Conservation (phyloP, 345 rosid species). For the Syzygium grande region DNA sequence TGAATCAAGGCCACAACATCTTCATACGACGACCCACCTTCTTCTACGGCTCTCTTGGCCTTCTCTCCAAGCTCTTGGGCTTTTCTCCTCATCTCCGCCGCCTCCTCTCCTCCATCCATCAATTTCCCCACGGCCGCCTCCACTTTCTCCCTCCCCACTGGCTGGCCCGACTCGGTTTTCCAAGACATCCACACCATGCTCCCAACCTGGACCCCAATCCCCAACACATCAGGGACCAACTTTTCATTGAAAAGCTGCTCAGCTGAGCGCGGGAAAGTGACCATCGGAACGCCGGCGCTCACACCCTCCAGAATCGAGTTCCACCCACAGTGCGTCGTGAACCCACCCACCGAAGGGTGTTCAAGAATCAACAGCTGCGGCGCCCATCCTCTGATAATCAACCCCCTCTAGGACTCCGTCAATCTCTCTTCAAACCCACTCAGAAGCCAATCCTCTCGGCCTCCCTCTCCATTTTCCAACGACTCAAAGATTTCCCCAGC, state of each 20-base stretch:
- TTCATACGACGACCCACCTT: constrained; percentile 31
- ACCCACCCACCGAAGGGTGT: constrained; percentile 35
- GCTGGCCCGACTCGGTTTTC: constrained; percentile 4
- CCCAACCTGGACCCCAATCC: constrained; percentile 30
- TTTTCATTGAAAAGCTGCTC: constrained; percentile 41
- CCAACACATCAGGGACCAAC: constrained; percentile 16
- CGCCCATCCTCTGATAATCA: constrained; percentile 42
- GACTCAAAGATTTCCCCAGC: constrained; percentile 12
- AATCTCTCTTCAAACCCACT: constrained; percentile 26
- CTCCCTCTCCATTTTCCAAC: background rate
- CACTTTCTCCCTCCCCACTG: constrained; percentile 20
- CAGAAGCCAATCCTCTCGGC: constrained; percentile 11
- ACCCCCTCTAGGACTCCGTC: constrained; percentile 12
- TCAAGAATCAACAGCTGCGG: constrained; percentile 34
- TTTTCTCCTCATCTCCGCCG: constrained; percentile 19
- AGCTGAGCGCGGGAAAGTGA: constrained; percentile 25
- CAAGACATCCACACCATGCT: constrained; percentile 18
- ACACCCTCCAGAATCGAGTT: constrained; percentile 31
- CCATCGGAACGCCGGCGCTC: constrained; percentile 27
- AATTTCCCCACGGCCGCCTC: constrained; percentile 19
- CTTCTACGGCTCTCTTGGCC: constrained; percentile 36
- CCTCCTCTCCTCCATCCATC: constrained; percentile 23
- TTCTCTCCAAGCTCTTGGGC: constrained; percentile 14
- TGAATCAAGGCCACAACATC: constrained; percentile 17
- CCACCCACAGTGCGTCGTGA: constrained; percentile 47